Evolutionary conservation across 1,139 yeast species (phyloP).

Genomic region (Kluyveromyces sp.): DNA sequence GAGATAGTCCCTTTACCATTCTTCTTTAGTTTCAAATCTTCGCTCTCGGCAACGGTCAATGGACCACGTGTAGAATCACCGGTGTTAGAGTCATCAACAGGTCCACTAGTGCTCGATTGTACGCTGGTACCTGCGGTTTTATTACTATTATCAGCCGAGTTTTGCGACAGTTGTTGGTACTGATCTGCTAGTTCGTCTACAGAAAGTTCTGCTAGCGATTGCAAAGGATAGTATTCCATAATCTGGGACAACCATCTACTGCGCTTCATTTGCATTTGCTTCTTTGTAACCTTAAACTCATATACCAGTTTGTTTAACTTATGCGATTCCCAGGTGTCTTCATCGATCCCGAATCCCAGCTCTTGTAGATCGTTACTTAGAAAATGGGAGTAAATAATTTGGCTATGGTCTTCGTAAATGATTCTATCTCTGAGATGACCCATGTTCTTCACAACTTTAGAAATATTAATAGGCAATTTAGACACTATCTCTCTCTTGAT

Average conservation of each 20-base stretch:
- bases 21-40: too few relatives aligned
- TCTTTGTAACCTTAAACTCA: conserved; percentile 49
- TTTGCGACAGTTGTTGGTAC: conserved; percentile 4
- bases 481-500: conserved; percentile 67
- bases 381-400: conserved; percentile 15
- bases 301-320: conserved; percentile 54
- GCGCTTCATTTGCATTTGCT: conserved; percentile 50
- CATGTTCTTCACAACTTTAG: conserved; percentile 56
- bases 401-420: conserved; percentile 42
- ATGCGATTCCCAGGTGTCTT: conserved; percentile 56
- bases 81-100: background rate
- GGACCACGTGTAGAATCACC: background rate
- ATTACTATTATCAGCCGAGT: background rate
- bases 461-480: conserved; percentile 62
- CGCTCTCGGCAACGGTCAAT: background rate
- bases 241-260: conserved; percentile 84
- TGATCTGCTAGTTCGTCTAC: conserved; percentile 19
- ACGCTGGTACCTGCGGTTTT: background rate
- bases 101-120: background rate
- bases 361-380: conserved; percentile 18
- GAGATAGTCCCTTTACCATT: conserved; percentile 48
- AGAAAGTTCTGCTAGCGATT: conserved; percentile 41
- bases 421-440: conserved; percentile 57
- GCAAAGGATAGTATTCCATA: conserved; percentile 83
- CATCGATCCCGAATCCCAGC: conserved; percentile 51